phyloP scores from a whole-genome alignment of 129 eudicot genomes.

The Cynara cardunculus region DNA sequence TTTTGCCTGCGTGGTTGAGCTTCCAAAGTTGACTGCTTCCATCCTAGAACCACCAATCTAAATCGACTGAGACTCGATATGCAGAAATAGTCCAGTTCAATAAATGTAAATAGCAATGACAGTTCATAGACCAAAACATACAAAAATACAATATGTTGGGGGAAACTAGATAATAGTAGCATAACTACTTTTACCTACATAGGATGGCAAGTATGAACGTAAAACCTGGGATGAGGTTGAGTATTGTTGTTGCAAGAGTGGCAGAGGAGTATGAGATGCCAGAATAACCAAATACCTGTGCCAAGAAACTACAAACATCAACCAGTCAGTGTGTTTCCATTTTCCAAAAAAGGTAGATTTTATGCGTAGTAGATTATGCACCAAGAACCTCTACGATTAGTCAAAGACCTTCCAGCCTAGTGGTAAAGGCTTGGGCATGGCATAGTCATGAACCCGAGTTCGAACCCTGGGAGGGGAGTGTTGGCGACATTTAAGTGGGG shows the following conservation, averaged over 20 bases:
- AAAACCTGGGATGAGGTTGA: constrained; percentile 82
- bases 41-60: constrained; percentile 41
- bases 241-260: constrained; percentile 65
- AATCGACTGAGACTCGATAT: constrained; percentile 13
- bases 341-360: background rate
- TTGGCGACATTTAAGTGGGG: no score
- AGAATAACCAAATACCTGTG: constrained; percentile 74
- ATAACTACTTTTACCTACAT: constrained; percentile 45
- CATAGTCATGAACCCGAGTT: no score
- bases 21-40: constrained; percentile 51
- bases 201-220: constrained; percentile 73
- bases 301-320: constrained; percentile 43
- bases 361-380: background rate
- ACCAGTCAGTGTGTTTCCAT: background rate
- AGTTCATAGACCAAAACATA: background rate
- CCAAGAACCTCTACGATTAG: background rate
- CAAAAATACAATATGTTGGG: background rate
- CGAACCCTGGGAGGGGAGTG: no score
- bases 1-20: constrained; percentile 51
- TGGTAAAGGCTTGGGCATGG: no score
- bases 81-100: background rate
- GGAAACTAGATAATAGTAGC: background rate
- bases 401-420: no score
- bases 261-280: constrained; percentile 73
- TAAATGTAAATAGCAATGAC: background rate